Evolutionary conservation across 306 rosid species (phyloP).

Genomic region (Cicer chorassanicum): DNA sequence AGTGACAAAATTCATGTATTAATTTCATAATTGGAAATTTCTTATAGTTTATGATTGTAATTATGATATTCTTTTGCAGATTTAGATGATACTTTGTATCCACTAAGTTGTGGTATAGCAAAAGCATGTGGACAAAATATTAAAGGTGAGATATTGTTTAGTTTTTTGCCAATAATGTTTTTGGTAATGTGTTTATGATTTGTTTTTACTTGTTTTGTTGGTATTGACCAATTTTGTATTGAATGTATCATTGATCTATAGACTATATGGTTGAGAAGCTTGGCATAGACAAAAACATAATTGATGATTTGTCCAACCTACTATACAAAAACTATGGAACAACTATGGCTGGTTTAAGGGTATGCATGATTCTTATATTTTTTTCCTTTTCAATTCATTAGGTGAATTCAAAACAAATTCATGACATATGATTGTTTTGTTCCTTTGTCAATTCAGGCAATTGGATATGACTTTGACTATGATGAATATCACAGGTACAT

Average conservation of each 20-base stretch:
- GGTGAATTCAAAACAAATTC: not conserved
- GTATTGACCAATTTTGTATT: constrained; percentile 8
- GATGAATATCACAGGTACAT: constrained; percentile 81
- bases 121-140: constrained; percentile 69
- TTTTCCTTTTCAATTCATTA: not conserved
- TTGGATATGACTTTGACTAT: constrained; percentile 91
- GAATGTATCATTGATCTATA: constrained; percentile 43
- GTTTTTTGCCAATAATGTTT: not conserved
- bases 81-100: constrained; percentile 93
- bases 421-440: not conserved
- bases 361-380: constrained; percentile 51
- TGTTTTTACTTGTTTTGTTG: not conserved
- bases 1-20: not conserved
- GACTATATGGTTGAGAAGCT: constrained; percentile 89
- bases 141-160: constrained; percentile 58
- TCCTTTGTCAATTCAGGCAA: constrained; percentile 64
- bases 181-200: not conserved
- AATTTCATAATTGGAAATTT: constrained; percentile 21
- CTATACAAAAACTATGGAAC: constrained; percentile 92
- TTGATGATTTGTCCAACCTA: constrained; percentile 63
- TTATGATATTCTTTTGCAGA: constrained; percentile 53
- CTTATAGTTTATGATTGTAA: constrained; percentile 32
- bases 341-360: constrained; percentile 98
- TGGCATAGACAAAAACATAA: constrained; percentile 73
- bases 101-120: constrained; percentile 79